Base-by-base conservation (phyloP, 2,329 filamentous ascomycete genomes). In the Colletotrichum tofieldiae region DNA sequence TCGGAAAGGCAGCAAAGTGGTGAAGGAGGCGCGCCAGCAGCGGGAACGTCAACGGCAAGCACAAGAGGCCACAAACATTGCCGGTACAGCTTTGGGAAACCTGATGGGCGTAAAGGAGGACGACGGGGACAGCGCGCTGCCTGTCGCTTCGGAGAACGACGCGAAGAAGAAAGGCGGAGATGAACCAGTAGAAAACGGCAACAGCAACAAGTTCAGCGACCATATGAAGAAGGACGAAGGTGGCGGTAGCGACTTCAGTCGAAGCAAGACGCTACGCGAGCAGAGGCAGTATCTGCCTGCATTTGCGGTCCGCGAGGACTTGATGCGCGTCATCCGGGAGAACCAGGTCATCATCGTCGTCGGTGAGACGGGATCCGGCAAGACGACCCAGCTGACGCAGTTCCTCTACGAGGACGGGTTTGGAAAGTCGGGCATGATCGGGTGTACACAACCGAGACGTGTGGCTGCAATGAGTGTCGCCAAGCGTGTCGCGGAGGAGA, bases 381-480 rank as follows among this genome's bases (percentile, higher is more conserved):
- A 99, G 84, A 99, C 96, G 3, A 99, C 96, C 0, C 96, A 99
- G 82, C 85, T 99, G 73, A 98, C 97, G 0, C 97, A 99, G 79
- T 99, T 98, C 76, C 86, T 99, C 12, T 91, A 97, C 79, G 96
- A 99, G 82, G 96, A 98, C 77, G 97, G 97, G 0, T 99, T 98
- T 80, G 94, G 92, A 18, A 93, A 93, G 67, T 84, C 88, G 41
- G 96, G 96, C 60, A 92, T 98, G 88, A 98, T 99, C 77, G 96
- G 95, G 5, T 99, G 96, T 80, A 99, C 96, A 1, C 96, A 99
- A 77, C 96, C 96, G 64, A 91, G 96, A 77, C 93, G 96, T 87
- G 97, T 99, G 43, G 96, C 96, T 32, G 96, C 96, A 29, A 99
- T 99, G 96, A 98, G 95, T 84, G 96, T 99, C 37, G 96, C 96